These are phyloP conservation scores for Tubosaeta brunneosetosa DNA, from an alignment of 768 basidiomycete species.

Conservation along the genomic window DNA sequence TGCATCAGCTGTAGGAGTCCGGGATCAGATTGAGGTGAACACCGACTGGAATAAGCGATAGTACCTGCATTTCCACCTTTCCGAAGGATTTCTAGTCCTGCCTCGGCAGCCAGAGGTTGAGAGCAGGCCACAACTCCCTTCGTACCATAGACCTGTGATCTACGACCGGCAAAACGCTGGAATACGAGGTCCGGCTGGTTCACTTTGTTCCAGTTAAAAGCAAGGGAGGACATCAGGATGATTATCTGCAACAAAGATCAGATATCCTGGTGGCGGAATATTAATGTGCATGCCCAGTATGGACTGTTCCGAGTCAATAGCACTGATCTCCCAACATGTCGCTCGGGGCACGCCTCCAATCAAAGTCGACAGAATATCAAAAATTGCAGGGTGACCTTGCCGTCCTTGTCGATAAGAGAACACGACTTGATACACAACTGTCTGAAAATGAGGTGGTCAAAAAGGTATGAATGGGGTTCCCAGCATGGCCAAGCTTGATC, in stretches of 20 bases:
- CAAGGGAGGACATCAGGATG: slow-evolving; percentile 25
- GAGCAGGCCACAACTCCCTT: slow-evolving; percentile 87
- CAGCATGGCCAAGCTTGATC: neutral
- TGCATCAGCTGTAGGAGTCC: slow-evolving; percentile 64
- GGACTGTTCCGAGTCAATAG: slow-evolving; percentile 1
- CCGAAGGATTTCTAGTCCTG: slow-evolving; percentile 85
- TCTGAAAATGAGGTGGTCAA: slow-evolving; percentile 91
- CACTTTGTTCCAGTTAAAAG: slow-evolving; percentile 57
- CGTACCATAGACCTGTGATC: slow-evolving; percentile 82
- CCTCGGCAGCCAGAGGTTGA: slow-evolving; percentile 88
- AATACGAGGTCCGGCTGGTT: slow-evolving; percentile 62
- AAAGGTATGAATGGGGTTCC: slow-evolving; percentile 49
- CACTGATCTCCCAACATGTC: slow-evolving; percentile 39
- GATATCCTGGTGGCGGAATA: neutral
- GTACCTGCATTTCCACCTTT: slow-evolving; percentile 95
- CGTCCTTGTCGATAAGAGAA: slow-evolving; percentile 70
- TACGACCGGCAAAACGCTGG: slow-evolving; percentile 72
- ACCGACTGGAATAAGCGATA: neutral
- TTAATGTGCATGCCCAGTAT: no score
- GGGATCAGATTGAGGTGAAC: neutral
- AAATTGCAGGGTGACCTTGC: slow-evolving; percentile 75
- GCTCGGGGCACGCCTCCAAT: slow-evolving; percentile 58
- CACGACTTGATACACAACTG: slow-evolving; percentile 84
- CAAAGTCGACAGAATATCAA: slow-evolving; percentile 69
- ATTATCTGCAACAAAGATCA: neutral